phyloP scores from a whole-genome alignment of 495 filamentous ascomycete genomes.

The Monascus purpureus region DNA sequence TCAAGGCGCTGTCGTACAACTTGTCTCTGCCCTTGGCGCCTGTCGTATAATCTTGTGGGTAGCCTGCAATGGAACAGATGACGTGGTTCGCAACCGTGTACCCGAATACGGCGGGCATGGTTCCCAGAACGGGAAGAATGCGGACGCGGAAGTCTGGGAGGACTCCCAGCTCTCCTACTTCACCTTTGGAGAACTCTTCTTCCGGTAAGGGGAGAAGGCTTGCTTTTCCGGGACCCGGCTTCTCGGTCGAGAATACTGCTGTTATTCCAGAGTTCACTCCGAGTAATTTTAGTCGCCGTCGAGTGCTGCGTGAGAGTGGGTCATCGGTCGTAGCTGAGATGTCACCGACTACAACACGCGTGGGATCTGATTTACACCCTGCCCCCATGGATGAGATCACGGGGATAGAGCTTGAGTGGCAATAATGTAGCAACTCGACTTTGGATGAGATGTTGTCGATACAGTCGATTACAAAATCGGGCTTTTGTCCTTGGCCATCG shows the following conservation, averaged over 20 bases:
- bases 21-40: slow-evolving; percentile 70
- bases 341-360: slow-evolving; percentile 79
- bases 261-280: slow-evolving; percentile 79
- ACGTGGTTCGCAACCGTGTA: slow-evolving; percentile 83
- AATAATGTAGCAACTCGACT: slow-evolving; percentile 81
- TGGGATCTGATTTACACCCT: slow-evolving; percentile 94
- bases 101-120: slow-evolving; percentile 94
- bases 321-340: slow-evolving; percentile 85
- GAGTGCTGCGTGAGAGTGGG: slow-evolving; percentile 70
- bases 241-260: slow-evolving; percentile 87
- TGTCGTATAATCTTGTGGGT: slow-evolving; percentile 70
- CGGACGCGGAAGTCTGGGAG: slow-evolving; percentile 86
- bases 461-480: slow-evolving; percentile 85
- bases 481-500: slow-evolving; percentile 43
- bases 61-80: slow-evolving; percentile 70
- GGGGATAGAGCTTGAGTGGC: slow-evolving; percentile 54
- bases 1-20: slow-evolving; percentile 71
- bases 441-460: slow-evolving; percentile 99
- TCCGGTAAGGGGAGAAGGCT: slow-evolving; percentile 73
- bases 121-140: slow-evolving; percentile 87
- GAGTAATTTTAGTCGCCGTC: slow-evolving; percentile 60
- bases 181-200: slow-evolving; percentile 79
- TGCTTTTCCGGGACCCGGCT: slow-evolving; percentile 82
- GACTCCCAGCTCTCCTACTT: slow-evolving; percentile 72
- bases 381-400: slow-evolving; percentile 96